Base-by-base conservation (phyloP, 1,284 basidiomycete species). In the Trichosporon inkin region DNA sequence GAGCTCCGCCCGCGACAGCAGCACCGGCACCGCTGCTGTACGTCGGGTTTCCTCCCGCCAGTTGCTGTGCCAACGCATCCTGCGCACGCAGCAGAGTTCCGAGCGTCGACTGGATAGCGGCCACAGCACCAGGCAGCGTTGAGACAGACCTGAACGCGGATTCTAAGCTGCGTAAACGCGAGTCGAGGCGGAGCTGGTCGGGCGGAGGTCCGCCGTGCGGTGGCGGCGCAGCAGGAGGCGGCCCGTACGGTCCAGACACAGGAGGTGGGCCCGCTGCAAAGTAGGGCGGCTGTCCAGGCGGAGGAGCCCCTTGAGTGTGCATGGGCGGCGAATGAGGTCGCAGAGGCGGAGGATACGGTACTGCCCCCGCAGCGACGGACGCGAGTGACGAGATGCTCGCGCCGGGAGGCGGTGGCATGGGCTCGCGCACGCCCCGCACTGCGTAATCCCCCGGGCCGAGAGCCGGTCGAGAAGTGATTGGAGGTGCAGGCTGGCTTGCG, bases 381-480 rank as follows among this genome's bases (percentile, higher is more conserved):
- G 64, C 57, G 2, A 69, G 53, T 2, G 61, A 58, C 10, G 62
- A 56, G 19, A 72, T 64, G 24, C 64, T 65, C 0, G 68, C 65
- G 3, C 47, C 57, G 2, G 67, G 69, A 1, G 72, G 73, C 10
- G 72, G 72, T 2, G 70, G 70, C 70, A 73, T 73, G 0, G 71
- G 72, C 54, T 75, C 73, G 47, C 73, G 59, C 4, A 67, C 66
- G 32, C 65, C 65, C 10, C 71, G 60, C 24, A 71, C 60, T 0
- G 57, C 71, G 52, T 71, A 72, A 34, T 72, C 70, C 5, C 44
- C 44, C 14, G 63, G 59, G 16, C 60, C 58, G 19, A 64, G 54
- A 2, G 65, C 56, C 3, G 68, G 64, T 10, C 72, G 67, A 13
- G 71, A 70, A 1, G 71, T 73, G 37, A 73, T 59, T 1, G 71